These are phyloP conservation scores for Paradendryphiella salina DNA, from an alignment of 2,329 filamentous ascomycete genomes.

Conservation along the genomic window DNA sequence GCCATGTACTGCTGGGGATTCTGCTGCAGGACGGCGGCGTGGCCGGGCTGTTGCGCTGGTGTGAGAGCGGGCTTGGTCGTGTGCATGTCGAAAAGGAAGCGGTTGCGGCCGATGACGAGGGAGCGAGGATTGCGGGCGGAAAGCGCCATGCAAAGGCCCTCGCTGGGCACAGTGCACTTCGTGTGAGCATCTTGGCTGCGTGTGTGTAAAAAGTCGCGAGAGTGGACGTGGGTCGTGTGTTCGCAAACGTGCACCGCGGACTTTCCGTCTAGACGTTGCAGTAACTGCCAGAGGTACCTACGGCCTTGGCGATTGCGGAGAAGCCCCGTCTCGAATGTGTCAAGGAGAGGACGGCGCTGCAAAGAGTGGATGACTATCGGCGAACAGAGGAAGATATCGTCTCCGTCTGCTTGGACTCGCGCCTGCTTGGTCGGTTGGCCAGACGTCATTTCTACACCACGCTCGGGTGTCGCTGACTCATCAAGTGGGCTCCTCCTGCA, in stretches of 20 bases:
- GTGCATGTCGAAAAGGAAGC: slow-evolving; percentile 37
- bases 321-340: background rate
- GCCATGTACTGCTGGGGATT: slow-evolving; percentile 5
- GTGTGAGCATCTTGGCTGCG: slow-evolving; percentile 34
- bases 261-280: slow-evolving; percentile 8
- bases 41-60: slow-evolving; percentile 19
- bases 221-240: slow-evolving; percentile 7
- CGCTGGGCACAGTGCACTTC: slow-evolving; percentile 39
- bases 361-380: background rate
- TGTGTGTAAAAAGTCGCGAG: background rate
- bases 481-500: background rate
- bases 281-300: slow-evolving; percentile 5
- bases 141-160: slow-evolving; percentile 37
- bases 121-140: slow-evolving; percentile 32
- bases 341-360: background rate
- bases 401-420: background rate
- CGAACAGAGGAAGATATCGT: too few species aligned
- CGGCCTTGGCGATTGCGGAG: slow-evolving; percentile 10
- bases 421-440: background rate
- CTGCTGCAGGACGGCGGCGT: slow-evolving; percentile 14
- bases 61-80: slow-evolving; percentile 29
- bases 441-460: slow-evolving; percentile 8
- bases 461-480: slow-evolving; percentile 4
- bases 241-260: slow-evolving; percentile 6
- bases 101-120: slow-evolving; percentile 24